phyloP scores from a whole-genome alignment of 352 stramenopile genomes.

The Pythium guiyangense region DNA sequence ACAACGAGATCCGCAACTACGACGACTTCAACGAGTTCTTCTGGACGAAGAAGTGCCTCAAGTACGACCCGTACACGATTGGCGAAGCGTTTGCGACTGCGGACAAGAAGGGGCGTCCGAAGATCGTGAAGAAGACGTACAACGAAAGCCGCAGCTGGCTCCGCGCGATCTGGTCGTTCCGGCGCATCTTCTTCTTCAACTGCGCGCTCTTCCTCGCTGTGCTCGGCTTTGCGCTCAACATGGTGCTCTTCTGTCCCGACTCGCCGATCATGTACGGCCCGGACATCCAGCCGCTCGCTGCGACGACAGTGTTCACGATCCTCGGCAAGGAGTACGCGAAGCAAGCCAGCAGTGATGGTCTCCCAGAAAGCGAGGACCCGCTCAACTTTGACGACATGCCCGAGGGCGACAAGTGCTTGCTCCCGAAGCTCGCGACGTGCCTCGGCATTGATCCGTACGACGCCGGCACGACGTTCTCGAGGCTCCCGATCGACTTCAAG shows the following conservation, averaged over 20 bases:
- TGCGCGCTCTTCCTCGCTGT: slow-evolving; percentile 62
- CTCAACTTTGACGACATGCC: slow-evolving; percentile 12
- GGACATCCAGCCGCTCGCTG: slow-evolving; percentile 14
- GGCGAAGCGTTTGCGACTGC: slow-evolving; percentile 62
- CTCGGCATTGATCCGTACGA: slow-evolving; percentile 54
- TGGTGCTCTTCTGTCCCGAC: slow-evolving; percentile 77
- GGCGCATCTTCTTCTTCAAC: slow-evolving; percentile 83
- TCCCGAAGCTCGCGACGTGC: slow-evolving; percentile 65
- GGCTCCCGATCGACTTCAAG: slow-evolving; percentile 72
- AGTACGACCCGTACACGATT: slow-evolving; percentile 65
- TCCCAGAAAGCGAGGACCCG: slow-evolving; percentile 15
- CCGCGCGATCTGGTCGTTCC: slow-evolving; percentile 70
- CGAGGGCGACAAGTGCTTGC: slow-evolving; percentile 32
- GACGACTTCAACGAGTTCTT: slow-evolving; percentile 90
- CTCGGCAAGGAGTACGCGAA: slow-evolving; percentile 45
- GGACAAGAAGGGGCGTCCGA: slow-evolving; percentile 79
- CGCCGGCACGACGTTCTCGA: slow-evolving; percentile 32
- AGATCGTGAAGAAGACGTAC: slow-evolving; percentile 84
- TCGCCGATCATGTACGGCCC: slow-evolving; percentile 68
- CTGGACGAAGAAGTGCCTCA: slow-evolving; percentile 84
- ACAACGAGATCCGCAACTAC: slow-evolving; percentile 82
- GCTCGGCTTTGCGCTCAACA: slow-evolving; percentile 63
- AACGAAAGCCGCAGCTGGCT: slow-evolving; percentile 75
- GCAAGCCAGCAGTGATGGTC: slow-evolving; percentile 6
- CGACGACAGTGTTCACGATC: slow-evolving; percentile 54